Conservation (phyloP, 495 filamentous ascomycete species). For the Penicillium paradoxum region DNA sequence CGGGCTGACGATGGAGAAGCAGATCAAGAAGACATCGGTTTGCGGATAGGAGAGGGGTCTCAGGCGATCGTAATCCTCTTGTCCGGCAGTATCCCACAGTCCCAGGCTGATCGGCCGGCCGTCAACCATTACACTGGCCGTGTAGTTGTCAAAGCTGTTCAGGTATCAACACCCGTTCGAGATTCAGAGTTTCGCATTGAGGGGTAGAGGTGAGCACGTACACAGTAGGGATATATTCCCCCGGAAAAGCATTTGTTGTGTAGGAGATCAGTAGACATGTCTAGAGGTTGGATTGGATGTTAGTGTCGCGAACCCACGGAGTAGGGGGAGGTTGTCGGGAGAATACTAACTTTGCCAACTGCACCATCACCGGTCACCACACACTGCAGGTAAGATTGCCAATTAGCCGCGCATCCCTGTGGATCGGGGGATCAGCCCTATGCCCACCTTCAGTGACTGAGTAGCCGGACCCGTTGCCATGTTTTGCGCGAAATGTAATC, state of each 20-base stretch:
- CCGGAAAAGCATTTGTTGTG: constrained; percentile 97
- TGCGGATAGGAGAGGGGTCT: constrained; percentile 95
- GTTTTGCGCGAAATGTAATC: constrained; percentile 22
- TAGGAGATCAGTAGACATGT: constrained; percentile 99
- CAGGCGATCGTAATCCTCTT: constrained; percentile 97
- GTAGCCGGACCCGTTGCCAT: constrained; percentile 66
- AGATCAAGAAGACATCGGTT: constrained; percentile 97
- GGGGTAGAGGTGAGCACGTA: constrained; percentile 47
- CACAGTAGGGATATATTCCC: constrained; percentile 99
- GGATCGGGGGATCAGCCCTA: constrained; percentile 3
- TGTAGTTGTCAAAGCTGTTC: constrained; percentile 95
- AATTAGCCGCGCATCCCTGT: constrained; percentile 13
- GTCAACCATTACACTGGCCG: constrained; percentile 97
- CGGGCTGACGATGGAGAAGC: constrained; percentile 97
- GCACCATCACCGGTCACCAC: constrained; percentile 99
- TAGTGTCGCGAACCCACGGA: neutral
- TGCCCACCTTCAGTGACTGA: constrained; percentile 67
- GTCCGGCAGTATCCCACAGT: constrained; percentile 97
- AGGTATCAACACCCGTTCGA: neutral
- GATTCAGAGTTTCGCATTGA: neutral
- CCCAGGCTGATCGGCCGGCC: constrained; percentile 94
- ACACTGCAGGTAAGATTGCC: constrained; percentile 53
- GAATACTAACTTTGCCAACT: constrained; percentile 79
- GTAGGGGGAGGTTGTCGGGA: neutral
- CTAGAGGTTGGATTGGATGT: constrained; percentile 41